Conservation (phyloP, 2,329 filamentous ascomycete genomes). For the Mariannaea elegans region DNA sequence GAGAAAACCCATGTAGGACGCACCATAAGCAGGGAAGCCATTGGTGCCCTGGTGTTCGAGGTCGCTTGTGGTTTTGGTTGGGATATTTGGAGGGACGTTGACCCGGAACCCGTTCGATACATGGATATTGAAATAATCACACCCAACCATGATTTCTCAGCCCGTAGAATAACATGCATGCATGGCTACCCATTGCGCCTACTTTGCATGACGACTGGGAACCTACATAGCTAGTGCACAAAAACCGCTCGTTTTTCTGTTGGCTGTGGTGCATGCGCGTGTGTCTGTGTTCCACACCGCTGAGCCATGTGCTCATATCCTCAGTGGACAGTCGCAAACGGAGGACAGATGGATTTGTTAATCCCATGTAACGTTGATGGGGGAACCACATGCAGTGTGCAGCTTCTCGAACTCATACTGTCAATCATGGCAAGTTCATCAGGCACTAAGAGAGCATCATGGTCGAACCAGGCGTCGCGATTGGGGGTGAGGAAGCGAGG, state of each 20-base stretch:
- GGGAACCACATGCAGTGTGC: not conserved
- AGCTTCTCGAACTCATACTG: not conserved
- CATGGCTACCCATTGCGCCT: not conserved
- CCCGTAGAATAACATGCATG: not conserved
- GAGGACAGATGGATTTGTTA: no score
- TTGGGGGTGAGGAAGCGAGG: slow-evolving; percentile 11
- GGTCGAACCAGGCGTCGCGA: not conserved
- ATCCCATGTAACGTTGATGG: not conserved
- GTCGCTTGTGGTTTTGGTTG: slow-evolving; percentile 1
- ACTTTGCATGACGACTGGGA: no score
- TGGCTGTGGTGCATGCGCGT: no score
- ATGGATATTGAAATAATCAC: not conserved
- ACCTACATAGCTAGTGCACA: slow-evolving; percentile 10
- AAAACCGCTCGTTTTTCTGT: slow-evolving; percentile 8
- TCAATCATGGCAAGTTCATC: not conserved
- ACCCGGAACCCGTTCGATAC: not conserved
- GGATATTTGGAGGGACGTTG: not conserved
- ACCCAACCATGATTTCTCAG: not conserved
- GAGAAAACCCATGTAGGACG: not conserved
- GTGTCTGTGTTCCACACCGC: not conserved
- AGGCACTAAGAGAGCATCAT: slow-evolving; percentile 2
- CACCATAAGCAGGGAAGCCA: not conserved
- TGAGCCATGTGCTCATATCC: no score
- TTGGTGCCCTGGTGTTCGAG: slow-evolving; percentile 6
- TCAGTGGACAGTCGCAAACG: no score